Evolutionary conservation across 2,329 filamentous ascomycete genomes (phyloP), one percentile per base, ranked within the genome.

Genomic region (Lasiodiplodia gonubiensis): DNA sequence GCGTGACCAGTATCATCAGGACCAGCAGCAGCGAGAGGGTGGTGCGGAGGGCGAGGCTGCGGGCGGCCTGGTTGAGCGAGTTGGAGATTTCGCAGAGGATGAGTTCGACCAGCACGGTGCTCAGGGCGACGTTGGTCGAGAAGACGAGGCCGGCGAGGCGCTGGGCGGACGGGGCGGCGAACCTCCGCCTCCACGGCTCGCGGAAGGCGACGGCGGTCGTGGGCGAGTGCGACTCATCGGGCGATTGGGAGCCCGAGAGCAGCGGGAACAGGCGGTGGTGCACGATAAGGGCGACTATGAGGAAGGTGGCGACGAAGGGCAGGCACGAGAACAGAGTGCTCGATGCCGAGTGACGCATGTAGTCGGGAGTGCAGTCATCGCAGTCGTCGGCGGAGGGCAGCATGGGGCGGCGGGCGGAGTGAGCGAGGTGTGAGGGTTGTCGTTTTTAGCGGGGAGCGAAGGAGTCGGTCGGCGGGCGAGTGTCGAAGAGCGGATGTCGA

Each of bases 11-110:
- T 33, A 96, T 86, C 30, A 95, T 85, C 69, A 94, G 80, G 48
- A 92, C 85, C 33, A 96, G 80, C 51, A 97, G 81, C 23, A 88
- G 86, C 7, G 89, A 88, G 30, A 96, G 86, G 0, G 90, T 92
- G 35, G 90, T 79, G 67, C 87, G 85, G 71, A 96, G 82, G 25
- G 90, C 92, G 33, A 90, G 75, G 25, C 86, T 86, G 68, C 92
- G 85, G 14, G 91, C 92, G 37, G 83, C 82, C 7, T 88, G 85
- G 70, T 90, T 86, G n/a, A 92, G 85, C 5, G 90, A 84, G 73
- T 92, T 92, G 30, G 91, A 89, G 52, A 97, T 92, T 79, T 97
- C 93, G 72, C 92, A 93, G 10, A 97, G 85, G 54, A 97, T 91
- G 71, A 97, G 81, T 78, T 94, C 90, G 2, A 89, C 92, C 54